These are phyloP conservation scores for Pseudozyma flocculosa DNA, from an alignment of 1,284 basidiomycete species.

Conservation along the genomic window DNA sequence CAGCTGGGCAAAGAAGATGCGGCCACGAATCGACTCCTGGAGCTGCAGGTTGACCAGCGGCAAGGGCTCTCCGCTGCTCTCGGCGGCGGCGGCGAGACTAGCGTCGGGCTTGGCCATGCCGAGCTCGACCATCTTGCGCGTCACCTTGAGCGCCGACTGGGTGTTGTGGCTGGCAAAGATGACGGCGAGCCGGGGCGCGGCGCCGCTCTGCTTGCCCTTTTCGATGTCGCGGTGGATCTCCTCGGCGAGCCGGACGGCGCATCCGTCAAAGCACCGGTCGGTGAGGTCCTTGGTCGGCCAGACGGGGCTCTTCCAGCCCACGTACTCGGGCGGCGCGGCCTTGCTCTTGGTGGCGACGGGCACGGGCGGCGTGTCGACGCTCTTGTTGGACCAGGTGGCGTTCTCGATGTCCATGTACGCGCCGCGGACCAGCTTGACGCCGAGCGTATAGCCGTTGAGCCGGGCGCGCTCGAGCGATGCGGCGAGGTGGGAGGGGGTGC, in stretches of 20 bases:
- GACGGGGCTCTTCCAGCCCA: constrained; percentile 59
- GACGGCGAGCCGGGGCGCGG: constrained; percentile 65
- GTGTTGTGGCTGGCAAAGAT: constrained; percentile 86
- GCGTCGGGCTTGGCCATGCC: constrained; percentile 63
- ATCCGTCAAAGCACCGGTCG: constrained; percentile 75
- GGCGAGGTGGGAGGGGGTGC: constrained; percentile 70
- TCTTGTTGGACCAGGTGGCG: constrained; percentile 45
- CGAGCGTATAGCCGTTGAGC: constrained; percentile 73
- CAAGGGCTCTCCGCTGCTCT: constrained; percentile 10
- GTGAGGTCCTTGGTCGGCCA: constrained; percentile 67
- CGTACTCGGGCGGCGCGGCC: constrained; percentile 9
- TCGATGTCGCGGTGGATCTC: constrained; percentile 61
- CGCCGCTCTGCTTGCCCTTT: constrained; percentile 7
- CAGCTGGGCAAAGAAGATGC: constrained; percentile 77
- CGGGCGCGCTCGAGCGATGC: constrained; percentile 72
- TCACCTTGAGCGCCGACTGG: constrained; percentile 67
- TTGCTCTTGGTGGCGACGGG: constrained; percentile 30
- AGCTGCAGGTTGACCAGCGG: constrained; percentile 53
- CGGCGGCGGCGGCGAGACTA: constrained; percentile 19
- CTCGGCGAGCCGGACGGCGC: constrained; percentile 67
- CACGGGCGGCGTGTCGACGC: constrained; percentile 39
- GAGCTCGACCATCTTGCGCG: constrained; percentile 66
- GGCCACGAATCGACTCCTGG: constrained; percentile 66
- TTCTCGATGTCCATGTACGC: constrained; percentile 84
- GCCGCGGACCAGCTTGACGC: constrained; percentile 91